Evolutionary conservation across 805 yeast genomes (phyloP).

Genomic region (Ogataea nakhonphanomensis): DNA sequence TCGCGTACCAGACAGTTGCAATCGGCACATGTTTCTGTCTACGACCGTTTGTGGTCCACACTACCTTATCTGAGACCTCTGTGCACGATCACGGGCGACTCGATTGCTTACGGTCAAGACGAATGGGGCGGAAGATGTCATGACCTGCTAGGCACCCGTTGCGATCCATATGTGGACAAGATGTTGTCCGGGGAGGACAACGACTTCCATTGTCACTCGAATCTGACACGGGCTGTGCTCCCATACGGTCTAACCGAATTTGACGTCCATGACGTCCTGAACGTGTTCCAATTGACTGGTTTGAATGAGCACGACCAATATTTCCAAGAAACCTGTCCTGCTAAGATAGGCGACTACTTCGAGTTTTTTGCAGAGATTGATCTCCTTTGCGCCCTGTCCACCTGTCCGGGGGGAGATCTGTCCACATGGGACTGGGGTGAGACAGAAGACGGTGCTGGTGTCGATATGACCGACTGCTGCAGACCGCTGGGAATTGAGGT

Average conservation of each 20-base stretch:
- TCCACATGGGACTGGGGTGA: slow-evolving; percentile 74
- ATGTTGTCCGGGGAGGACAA: slow-evolving; percentile 61
- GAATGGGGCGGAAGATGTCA: slow-evolving; percentile 66
- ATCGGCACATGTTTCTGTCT: slow-evolving; percentile 57
- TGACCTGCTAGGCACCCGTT: slow-evolving; percentile 64
- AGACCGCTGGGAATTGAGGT: slow-evolving; percentile 63
- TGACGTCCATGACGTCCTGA: slow-evolving; percentile 67
- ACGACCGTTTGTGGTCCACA: slow-evolving; percentile 62
- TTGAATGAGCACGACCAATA: slow-evolving; percentile 62
- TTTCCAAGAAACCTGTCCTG: slow-evolving; percentile 70
- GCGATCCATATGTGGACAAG: slow-evolving; percentile 68
- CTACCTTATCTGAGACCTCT: slow-evolving; percentile 64
- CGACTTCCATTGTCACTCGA: slow-evolving; percentile 66
- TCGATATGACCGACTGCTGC: slow-evolving; percentile 58
- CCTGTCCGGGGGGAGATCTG: slow-evolving; percentile 71
- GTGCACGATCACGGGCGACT: slow-evolving; percentile 61
- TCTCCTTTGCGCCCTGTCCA: slow-evolving; percentile 57
- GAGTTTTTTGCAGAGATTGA: slow-evolving; percentile 68
- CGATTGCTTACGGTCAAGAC: slow-evolving; percentile 55
- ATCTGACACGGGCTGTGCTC: slow-evolving; percentile 54
- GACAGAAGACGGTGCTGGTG: slow-evolving; percentile 41
- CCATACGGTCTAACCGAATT: slow-evolving; percentile 61
- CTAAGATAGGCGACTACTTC: slow-evolving; percentile 54
- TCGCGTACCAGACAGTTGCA: slow-evolving; percentile 65
- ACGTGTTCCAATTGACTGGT: slow-evolving; percentile 69